Base-by-base conservation (phyloP, 139 green algal genomes). In the Chlorella sorokiniana region DNA sequence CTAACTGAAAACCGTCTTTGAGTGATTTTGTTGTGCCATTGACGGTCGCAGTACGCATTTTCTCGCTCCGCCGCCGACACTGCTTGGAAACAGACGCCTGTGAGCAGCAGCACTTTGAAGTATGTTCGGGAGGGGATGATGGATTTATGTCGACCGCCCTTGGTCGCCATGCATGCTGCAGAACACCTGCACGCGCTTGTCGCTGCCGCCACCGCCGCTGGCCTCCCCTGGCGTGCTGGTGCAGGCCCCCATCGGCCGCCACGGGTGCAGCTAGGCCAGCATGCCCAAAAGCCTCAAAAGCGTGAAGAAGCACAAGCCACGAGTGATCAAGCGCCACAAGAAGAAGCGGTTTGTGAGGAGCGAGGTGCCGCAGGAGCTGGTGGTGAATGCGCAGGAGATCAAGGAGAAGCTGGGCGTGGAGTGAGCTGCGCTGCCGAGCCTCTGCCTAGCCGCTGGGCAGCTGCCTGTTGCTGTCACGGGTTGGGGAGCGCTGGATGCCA, bases 211-310 rank as follows among this genome's bases (percentile, higher is more conserved):
- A 16, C 48, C 48, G 48, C 48, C 16, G 48, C 48, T 16, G 16
- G 16, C 48, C 11, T 16, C 48, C 16, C 11, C 14, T 59, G 11
- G 48, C 48, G 16, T 25, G 48, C 48, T 16, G 48, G 48, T 59
- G 48, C 48, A 59, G 48, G 14, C 56, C 16, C 56, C 29, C n/a
- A 33, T 29, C 56, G 56, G 56, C 56, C 56, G 56, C 23, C n/a
- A 10, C 6, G 10, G 18, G 23, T 65, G 56, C 48, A 25, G 48
- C 48, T 25, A 56, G 16, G 40, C 61, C 76, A 65, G 63, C 5
- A 88, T 88, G 84, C 79, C 79, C 25, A 23, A 72, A 29, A 86
- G 79, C 33, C 69, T 88, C 23, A 56, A 79, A n/a, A 38, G 84
- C 40, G 31, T 75, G 35, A 88, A 88, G 54, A 78, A 64, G 42